These are phyloP conservation scores for Trifolium subterraneum DNA, from an alignment of 306 rosid genomes.

Conservation along the genomic window DNA sequence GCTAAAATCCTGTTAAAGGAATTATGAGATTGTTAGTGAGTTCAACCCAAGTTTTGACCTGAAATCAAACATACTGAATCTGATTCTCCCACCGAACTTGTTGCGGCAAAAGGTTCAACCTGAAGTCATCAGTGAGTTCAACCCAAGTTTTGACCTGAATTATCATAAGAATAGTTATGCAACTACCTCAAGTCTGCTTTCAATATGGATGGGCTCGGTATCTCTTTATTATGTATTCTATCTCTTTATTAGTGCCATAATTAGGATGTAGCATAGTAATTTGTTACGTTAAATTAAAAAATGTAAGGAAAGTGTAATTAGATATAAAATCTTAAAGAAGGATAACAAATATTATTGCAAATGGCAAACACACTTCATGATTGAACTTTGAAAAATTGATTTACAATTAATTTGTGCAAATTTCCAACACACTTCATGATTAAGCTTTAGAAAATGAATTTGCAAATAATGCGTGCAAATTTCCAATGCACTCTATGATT, in stretches of 20 bases:
- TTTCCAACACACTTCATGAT: no score
- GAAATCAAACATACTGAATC: background rate
- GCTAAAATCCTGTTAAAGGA: conserved; percentile 37
- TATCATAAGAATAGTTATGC: background rate
- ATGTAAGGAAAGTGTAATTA: no score
- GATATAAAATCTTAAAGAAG: no score
- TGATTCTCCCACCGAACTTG: conserved; percentile 22
- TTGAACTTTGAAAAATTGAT: no score
- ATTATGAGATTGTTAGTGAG: conserved; percentile 5
- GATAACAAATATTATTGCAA: no score
- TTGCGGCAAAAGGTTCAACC: background rate
- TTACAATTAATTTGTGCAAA: no score
- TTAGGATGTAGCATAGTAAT: background rate
- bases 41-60: conserved; percentile 25
- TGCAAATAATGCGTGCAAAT: no score
- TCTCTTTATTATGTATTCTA: background rate
- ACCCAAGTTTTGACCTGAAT: conserved; percentile 3
- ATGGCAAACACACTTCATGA: no score
- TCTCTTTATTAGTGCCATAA: background rate
- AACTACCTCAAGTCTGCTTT: conserved; percentile 11
- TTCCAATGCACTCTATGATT: no score
- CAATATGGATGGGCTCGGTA: background rate
- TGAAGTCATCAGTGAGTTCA: background rate
- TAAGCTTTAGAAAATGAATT: no score
- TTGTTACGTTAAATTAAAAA: background rate